Evolutionary conservation across 2,329 filamentous ascomycete species (phyloP).

Genomic region (Pseudogymnoascus sp.): DNA sequence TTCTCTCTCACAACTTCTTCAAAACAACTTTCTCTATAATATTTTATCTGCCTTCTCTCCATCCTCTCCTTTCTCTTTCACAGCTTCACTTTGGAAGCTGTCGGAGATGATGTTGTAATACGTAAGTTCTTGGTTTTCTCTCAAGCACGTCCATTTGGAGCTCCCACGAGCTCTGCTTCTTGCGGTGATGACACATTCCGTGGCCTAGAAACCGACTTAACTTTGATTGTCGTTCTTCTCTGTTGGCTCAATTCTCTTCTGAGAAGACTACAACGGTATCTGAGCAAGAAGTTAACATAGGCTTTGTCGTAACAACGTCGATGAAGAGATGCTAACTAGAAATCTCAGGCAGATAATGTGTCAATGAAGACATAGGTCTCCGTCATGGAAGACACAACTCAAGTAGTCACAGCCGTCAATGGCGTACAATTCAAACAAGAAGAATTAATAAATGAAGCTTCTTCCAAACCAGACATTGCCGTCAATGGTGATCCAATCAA

Average conservation of each 20-base stretch:
- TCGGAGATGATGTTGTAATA: background rate
- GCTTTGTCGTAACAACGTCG: background rate
- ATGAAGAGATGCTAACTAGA: conserved; percentile 19
- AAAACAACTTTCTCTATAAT: background rate
- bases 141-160: background rate
- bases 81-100: background rate
- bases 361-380: conserved; percentile 8
- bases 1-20: conserved; percentile 6
- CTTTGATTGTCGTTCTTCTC: conserved; percentile 48
- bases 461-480: background rate
- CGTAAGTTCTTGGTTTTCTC: background rate
- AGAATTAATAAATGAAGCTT: conserved; percentile 9
- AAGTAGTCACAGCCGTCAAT: conserved; percentile 9
- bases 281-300: conserved; percentile 47
- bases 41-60: background rate
- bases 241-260: conserved; percentile 55
- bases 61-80: background rate
- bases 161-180: background rate
- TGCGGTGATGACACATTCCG: conserved; percentile 55
- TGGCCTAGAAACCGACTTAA: conserved; percentile 45
- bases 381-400: conserved; percentile 11
- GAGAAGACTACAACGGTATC: conserved; percentile 94
- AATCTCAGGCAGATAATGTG: background rate
- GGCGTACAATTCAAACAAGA: conserved; percentile 5
- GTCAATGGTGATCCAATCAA: conserved; percentile 7